Base-by-base conservation (phyloP, 108 stramenopile genomes). In the Conticribra weissflogii region DNA sequence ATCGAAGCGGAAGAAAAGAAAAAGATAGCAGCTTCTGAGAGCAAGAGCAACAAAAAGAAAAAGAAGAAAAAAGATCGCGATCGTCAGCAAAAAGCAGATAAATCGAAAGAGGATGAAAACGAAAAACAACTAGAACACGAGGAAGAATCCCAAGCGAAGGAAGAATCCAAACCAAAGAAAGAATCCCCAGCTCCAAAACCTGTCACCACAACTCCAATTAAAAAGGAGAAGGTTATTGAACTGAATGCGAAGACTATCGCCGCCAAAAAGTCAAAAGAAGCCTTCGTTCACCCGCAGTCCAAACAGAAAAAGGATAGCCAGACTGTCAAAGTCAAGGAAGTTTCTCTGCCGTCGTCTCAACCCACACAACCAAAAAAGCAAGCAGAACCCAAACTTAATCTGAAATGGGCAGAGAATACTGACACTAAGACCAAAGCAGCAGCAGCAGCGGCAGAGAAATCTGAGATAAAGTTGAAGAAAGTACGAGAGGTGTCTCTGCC, bases 21-120 rank as follows among this genome's bases (percentile, higher is more conserved):
- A 23, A 81, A 84, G 44, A 85, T 79, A 54, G 86, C 86, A 68
- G 79, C 82, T n/a, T 85, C 81, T 46, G 86, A 87, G 8, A 90
- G 66, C 59, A 88, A 84, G 59, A 95, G 86, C 59, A 70, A 81
- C 24, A 88, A 88, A 16, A 95, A 95, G 87, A 95, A 95, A 62
- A 84, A 86, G 58, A 92, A 92, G 68, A 90, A 92, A 74, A 95
- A 89, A 61, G 90, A 92, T 56, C 84, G 85, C 15, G 91, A 95
- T 62, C 84, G 93, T 18, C 85, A 86, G 59, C 85, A 82, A 44
- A 88, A 91, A 57, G 74, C 86, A 22, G 76, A 78, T 47, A 73
- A 72, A 63, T 81, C 88, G 27, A 81, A 89, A 65, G 91, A 95
- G 36, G 76, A 91, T 61, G 85, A 76, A 59, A 64, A 78, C 7